Evolutionary conservation across 2,329 filamentous ascomycete genomes (phyloP), one percentile per base, ranked within the genome.

Genomic region (Coniochaeta pulveracea): DNA sequence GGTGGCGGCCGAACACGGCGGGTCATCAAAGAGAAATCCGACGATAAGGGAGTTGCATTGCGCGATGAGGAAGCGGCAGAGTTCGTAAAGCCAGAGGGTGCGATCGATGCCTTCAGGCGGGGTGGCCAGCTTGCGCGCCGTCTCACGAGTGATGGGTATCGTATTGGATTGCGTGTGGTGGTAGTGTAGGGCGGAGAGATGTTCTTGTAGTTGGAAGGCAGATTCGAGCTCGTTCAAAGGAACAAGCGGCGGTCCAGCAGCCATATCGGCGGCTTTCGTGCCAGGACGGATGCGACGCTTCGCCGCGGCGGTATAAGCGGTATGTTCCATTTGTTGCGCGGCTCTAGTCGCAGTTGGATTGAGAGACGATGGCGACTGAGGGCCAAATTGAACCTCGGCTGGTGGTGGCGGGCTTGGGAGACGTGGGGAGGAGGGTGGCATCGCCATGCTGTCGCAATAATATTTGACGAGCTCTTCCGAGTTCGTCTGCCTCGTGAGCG

Each of bases 121-220:
- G 27, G 78, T 77, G 23, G 86, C 80, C 24, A 98, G 76, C 45
- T 78, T 69, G 35, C 72, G 61, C 9, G 91, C 88, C 26, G 83
- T 80, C 19, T 78, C 69, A 48, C 81, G 80, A 36, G 72, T 83
- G 43, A 96, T 79, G 6, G 89, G 76, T 26, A 72, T 61, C 21
- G 76, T 79, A 43, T 73, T 73, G 41, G 70, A 65, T 34, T 63
- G 66, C 2, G 85, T 93, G 53, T 83, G 79, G 53, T 81, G 69
- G 56, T 88, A 78, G 62, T 96, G 85, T 11, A 95, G 73, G 22
- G 91, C 85, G 56, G 93, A 89, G 35, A 98, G 79, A 52, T 98
- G 89, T 60, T 98, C 91, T 57, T 95, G 93, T 12, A 96, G 75
- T 56, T 95, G 91, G 55, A 96, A 98, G 27, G 91, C 84, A 15